Evolutionary conservation across 2,329 filamentous ascomycete genomes (phyloP).

Genomic region (Colletotrichum kahawae): DNA sequence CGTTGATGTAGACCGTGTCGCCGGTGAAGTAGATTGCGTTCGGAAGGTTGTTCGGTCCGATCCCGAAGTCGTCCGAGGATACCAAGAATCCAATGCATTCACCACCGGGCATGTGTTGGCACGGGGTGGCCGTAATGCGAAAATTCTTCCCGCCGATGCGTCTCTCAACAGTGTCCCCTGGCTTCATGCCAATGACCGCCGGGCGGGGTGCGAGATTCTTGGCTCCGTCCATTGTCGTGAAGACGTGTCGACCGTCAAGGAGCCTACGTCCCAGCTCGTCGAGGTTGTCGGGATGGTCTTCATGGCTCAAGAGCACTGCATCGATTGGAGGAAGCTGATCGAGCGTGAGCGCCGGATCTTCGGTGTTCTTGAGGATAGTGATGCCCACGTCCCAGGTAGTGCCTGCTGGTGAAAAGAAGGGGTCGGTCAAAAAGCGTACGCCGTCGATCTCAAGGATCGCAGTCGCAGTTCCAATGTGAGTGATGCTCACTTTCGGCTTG

Average conservation of each 20-base stretch:
- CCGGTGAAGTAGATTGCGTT: conserved; percentile 55
- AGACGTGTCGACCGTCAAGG: conserved; percentile 48
- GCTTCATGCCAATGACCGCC: conserved; percentile 40
- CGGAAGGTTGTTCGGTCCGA: conserved; percentile 34
- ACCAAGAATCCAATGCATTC: conserved; percentile 53
- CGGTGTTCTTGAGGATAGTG: conserved; percentile 32
- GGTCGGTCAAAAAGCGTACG: conserved; percentile 49
- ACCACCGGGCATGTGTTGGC: conserved; percentile 45
- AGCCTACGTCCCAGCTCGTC: conserved; percentile 49
- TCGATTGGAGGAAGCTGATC: conserved; percentile 48
- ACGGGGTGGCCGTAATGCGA: conserved; percentile 46
- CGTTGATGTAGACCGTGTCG: conserved; percentile 51
- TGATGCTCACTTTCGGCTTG: conserved; percentile 30
- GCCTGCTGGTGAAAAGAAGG: conserved; percentile 45
- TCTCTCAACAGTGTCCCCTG: conserved; percentile 39
- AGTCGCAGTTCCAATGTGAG: conserved; percentile 53
- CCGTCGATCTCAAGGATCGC: conserved; percentile 49
- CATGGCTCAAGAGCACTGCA: conserved; percentile 54
- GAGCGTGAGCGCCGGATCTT: conserved; percentile 39
- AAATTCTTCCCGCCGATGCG: conserved; percentile 35
- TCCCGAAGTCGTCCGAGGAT: conserved; percentile 39
- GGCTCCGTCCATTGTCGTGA: conserved; percentile 51
- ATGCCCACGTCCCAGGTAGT: conserved; percentile 19
- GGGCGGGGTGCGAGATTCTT: conserved; percentile 47
- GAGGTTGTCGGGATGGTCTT: conserved; percentile 56